Percentiles rank a stretch among this genome's conserved stretches.
These are phyloP conservation scores for Podaxis mareebaensis DNA, from an alignment of 768 basidiomycete species.

Conservation along the genomic window DNA sequence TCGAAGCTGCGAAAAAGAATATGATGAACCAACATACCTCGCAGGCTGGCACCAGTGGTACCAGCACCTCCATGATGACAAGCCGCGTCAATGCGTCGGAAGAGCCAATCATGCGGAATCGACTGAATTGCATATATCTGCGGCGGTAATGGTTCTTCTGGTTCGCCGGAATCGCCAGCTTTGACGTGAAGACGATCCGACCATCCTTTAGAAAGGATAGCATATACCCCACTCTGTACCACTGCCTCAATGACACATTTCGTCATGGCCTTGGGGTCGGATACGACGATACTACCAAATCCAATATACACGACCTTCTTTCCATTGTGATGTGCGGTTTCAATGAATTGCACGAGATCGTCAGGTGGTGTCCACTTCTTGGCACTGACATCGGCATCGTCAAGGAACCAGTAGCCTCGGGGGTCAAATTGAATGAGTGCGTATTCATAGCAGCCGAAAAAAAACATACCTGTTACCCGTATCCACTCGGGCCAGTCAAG, in stretches of 20 bases:
- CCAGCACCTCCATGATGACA: slow-evolving; percentile 99
- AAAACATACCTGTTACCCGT: slow-evolving; percentile 71
- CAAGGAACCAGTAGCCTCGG: slow-evolving; percentile 94
- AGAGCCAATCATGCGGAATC: slow-evolving; percentile 95
- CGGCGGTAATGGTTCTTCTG: slow-evolving; percentile 69
- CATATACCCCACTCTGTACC: slow-evolving; percentile 80
- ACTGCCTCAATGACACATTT: slow-evolving; percentile 89
- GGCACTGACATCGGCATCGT: slow-evolving; percentile 86
- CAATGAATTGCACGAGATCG: slow-evolving; percentile 81
- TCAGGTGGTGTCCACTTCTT: slow-evolving; percentile 89
- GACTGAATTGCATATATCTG: slow-evolving; percentile 85
- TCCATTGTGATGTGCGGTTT: slow-evolving; percentile 65
- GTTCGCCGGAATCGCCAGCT: slow-evolving; percentile 55
- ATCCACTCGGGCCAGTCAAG: slow-evolving; percentile 99
- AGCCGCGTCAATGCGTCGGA: slow-evolving; percentile 90
- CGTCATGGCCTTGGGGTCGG: slow-evolving; percentile 93
- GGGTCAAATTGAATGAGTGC: slow-evolving; percentile 3
- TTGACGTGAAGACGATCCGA: slow-evolving; percentile 84
- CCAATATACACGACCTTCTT: slow-evolving; percentile 98
- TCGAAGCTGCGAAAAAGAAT: not conserved
- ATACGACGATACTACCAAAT: slow-evolving; percentile 96
- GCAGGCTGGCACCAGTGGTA: slow-evolving; percentile 90
- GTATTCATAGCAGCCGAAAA: not conserved
- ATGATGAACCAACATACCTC: slow-evolving; percentile 53
- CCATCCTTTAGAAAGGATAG: slow-evolving; percentile 98